Percentiles rank a stretch among this genome's conserved stretches.
phyloP scores from a whole-genome alignment of 2,329 filamentous ascomycete genomes.

The Talaromyces amestolkiae region DNA sequence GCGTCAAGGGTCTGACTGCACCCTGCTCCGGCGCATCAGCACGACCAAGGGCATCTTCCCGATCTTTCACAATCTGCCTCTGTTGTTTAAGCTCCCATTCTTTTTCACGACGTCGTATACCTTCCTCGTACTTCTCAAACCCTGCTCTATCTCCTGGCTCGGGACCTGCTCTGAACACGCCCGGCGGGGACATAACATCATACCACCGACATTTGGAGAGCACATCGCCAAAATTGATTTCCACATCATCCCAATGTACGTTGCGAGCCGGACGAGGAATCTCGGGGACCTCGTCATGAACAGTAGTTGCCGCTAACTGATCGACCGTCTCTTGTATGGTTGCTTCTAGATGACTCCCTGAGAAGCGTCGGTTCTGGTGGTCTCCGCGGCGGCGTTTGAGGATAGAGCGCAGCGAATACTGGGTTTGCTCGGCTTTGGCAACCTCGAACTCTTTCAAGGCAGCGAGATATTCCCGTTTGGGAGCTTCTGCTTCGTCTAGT shows the following conservation, averaged over 20 bases:
- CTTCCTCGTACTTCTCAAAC: background rate
- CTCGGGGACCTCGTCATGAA: background rate
- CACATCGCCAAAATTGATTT: background rate
- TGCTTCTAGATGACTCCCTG: background rate
- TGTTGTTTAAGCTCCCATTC: conserved; percentile 23
- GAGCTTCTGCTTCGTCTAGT: background rate
- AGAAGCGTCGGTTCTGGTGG: background rate
- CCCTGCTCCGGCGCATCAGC: conserved; percentile 28
- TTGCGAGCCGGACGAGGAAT: background rate
- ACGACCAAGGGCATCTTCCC: conserved; percentile 8
- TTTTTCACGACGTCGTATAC: conserved; percentile 7
- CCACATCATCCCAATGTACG: background rate
- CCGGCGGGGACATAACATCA: background rate
- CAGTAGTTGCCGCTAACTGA: conserved; percentile 8
- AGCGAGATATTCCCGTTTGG: background rate
- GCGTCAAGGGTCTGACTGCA: conserved; percentile 36
- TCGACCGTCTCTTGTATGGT: conserved; percentile 1
- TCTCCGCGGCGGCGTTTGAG: background rate
- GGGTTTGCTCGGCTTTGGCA: background rate
- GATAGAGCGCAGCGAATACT: background rate
- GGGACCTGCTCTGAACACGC: background rate
- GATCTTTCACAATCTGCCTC: conserved; percentile 14
- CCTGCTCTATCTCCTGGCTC: background rate
- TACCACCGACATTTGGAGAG: conserved; percentile 5
- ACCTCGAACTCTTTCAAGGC: background rate